These are phyloP conservation scores for Globisporangium paddicum DNA, from an alignment of 352 stramenopile genomes.

Conservation along the genomic window DNA sequence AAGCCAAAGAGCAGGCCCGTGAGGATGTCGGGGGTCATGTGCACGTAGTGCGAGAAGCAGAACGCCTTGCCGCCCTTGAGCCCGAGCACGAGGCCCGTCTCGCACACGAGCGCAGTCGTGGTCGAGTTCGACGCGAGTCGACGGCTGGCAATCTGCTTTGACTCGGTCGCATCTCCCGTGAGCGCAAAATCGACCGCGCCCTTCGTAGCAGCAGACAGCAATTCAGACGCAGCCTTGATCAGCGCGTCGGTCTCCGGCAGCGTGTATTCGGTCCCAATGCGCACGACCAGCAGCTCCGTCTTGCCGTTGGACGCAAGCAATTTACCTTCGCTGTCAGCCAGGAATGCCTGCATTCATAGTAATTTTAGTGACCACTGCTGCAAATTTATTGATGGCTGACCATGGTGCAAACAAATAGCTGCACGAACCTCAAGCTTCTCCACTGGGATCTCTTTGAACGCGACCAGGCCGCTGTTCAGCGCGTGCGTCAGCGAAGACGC, in stretches of 20 bases:
- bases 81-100: conserved; percentile 57
- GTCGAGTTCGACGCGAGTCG: conserved; percentile 30
- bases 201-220: conserved; percentile 28
- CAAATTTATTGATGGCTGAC: no score
- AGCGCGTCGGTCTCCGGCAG: conserved; percentile 34
- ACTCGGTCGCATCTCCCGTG: conserved; percentile 41
- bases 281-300: conserved; percentile 61
- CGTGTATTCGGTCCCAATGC: conserved; percentile 28
- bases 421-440: conserved; percentile 17
- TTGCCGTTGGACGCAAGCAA: conserved; percentile 43
- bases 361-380: neutral
- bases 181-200: conserved; percentile 56
- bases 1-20: conserved; percentile 70
- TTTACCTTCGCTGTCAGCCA: conserved; percentile 13
- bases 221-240: conserved; percentile 35
- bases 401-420: neutral
- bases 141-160: conserved; percentile 21
- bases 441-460: conserved; percentile 16
- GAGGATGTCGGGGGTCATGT: conserved; percentile 76
- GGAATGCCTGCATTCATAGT: conserved; percentile 3
- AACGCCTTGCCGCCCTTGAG: conserved; percentile 58
- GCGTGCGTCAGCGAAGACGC: conserved; percentile 24
- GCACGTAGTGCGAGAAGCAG: conserved; percentile 85
- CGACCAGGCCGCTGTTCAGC: conserved; percentile 4
- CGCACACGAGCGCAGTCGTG: conserved; percentile 36